phyloP scores from a whole-genome alignment of 192 early-diverging fungal species.

The Backusella tarrabulga region DNA sequence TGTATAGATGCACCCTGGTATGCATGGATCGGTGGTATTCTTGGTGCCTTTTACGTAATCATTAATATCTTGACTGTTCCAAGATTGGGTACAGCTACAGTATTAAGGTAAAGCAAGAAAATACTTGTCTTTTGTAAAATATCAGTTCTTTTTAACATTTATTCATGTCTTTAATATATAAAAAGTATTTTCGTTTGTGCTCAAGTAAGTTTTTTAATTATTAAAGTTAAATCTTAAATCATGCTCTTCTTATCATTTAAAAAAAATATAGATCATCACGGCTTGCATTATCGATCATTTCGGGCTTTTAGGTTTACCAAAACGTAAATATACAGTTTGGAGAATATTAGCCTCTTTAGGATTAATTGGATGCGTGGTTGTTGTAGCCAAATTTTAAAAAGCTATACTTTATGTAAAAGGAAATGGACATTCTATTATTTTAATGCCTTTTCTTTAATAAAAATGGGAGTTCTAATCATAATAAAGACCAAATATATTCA shows the following conservation, averaged over 20 bases:
- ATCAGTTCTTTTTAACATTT: neutral
- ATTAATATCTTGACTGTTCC: constrained; percentile 51
- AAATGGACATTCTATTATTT: neutral
- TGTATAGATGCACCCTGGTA: constrained; percentile 44
- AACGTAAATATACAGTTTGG: constrained; percentile 38
- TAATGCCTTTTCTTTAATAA: neutral
- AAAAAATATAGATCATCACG: constrained; percentile 26
- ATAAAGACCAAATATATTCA: neutral
- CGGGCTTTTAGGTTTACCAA: constrained; percentile 42
- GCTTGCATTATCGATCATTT: constrained; percentile 55
- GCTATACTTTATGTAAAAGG: no score
- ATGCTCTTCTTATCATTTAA: neutral
- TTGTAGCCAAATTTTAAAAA: constrained; percentile 45
- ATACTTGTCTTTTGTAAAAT: neutral
- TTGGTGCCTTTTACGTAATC: constrained; percentile 53
- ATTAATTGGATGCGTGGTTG: constrained; percentile 43
- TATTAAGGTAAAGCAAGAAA: constrained; percentile 27
- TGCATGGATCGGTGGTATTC: constrained; percentile 42
- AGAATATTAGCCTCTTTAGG: constrained; percentile 43
- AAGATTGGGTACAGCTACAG: constrained; percentile 52
- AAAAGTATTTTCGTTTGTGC: constrained; percentile 46
- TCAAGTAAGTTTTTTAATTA: constrained; percentile 30
- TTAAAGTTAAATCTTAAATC: neutral
- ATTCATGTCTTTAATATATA: neutral
- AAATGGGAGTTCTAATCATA: neutral